These are phyloP conservation scores for Mycosphaerella sp. DNA, from an alignment of 2,329 filamentous ascomycete genomes.

Conservation along the genomic window DNA sequence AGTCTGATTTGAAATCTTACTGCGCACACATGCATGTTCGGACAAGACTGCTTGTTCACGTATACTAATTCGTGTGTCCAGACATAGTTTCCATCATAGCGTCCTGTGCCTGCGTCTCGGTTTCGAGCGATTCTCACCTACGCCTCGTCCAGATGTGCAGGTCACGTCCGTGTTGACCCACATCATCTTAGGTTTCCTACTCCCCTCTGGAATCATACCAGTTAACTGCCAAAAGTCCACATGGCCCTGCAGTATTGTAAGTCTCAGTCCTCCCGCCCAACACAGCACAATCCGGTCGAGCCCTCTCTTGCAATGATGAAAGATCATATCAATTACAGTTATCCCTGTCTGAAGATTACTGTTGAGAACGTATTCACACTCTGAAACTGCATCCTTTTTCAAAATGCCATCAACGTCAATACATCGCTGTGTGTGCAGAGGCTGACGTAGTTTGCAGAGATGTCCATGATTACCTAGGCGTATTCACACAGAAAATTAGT, in stretches of 20 bases:
- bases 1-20: conserved; percentile 38
- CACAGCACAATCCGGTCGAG: conserved; percentile 1
- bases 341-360: conserved; percentile 96
- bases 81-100: background rate
- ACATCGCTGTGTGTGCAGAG: no score
- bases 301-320: conserved; percentile 58
- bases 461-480: no score
- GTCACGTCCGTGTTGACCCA: background rate
- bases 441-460: no score
- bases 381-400: conserved; percentile 46
- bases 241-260: background rate
- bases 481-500: no score
- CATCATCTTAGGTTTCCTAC: background rate
- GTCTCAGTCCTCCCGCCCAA: background rate
- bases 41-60: background rate
- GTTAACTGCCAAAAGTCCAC: background rate
- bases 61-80: background rate
- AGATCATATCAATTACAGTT: conserved; percentile 61
- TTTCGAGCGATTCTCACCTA: background rate
- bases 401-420: no score
- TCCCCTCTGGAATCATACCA: background rate
- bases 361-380: conserved; percentile 84
- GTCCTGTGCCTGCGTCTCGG: background rate
- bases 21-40: background rate
- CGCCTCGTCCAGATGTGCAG: background rate